These are phyloP conservation scores for Citrus glauca DNA, from an alignment of 345 rosid genomes.

Conservation along the genomic window DNA sequence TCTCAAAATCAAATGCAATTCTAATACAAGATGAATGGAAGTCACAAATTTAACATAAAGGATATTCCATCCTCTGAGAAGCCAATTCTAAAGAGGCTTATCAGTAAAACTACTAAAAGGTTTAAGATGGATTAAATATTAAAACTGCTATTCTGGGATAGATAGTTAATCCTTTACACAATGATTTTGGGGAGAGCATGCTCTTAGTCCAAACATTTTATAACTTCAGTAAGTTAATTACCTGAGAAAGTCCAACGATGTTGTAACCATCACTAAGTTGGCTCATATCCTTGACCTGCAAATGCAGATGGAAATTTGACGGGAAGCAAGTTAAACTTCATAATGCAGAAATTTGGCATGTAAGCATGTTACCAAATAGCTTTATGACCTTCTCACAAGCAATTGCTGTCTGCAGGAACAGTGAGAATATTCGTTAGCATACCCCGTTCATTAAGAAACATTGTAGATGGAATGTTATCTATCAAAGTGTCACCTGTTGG, in stretches of 20 bases:
- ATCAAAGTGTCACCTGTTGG: constrained; percentile 52
- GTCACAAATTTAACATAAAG: not conserved
- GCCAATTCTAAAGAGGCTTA: not conserved
- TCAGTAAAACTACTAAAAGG: not conserved
- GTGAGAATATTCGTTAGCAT: not conserved
- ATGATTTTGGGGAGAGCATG: not conserved
- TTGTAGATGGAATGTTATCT: not conserved
- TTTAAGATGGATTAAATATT: too few species aligned
- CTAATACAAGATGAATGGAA: not conserved
- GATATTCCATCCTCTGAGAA: not conserved
- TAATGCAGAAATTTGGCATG: not conserved
- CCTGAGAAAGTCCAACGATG: constrained; percentile 92
- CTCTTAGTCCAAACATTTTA: constrained; percentile 48
- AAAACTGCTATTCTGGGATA: not conserved
- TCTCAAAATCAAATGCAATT: not conserved
- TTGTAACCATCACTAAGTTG: constrained; percentile 71
- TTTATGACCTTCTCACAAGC: constrained; percentile 78
- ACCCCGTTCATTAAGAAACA: constrained; percentile 5
- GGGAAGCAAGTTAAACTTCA: constrained; percentile 6
- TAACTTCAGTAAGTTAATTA: constrained; percentile 29
- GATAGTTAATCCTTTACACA: not conserved
- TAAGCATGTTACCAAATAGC: constrained; percentile 19
- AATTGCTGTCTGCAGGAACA: constrained; percentile 61
- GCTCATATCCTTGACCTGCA: constrained; percentile 64
- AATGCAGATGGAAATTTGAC: constrained; percentile 12